Conservation (phyloP, 495 filamentous ascomycete species). For the Tetracladium setigerum region DNA sequence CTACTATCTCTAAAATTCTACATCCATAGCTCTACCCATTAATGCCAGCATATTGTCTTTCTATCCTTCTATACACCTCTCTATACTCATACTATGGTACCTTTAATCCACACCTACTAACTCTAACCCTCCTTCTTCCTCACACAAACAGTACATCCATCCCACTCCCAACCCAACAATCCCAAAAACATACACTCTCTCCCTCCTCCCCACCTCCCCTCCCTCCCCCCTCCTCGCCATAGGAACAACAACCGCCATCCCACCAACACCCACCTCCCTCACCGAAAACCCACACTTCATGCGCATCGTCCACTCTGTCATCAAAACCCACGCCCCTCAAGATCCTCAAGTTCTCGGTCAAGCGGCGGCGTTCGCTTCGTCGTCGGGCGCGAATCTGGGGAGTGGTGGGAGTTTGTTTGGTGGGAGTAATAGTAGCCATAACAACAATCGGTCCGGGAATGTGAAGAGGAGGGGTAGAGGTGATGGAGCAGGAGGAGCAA, state of each 20-base stretch:
- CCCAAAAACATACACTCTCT: conserved; percentile 46
- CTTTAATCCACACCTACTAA: background rate
- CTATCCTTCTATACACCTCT: background rate
- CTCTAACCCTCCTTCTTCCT: too few species aligned
- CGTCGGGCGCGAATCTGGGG: conserved; percentile 62
- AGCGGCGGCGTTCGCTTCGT: conserved; percentile 72
- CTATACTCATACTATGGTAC: background rate
- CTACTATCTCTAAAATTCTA: background rate
- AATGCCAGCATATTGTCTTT: background rate
- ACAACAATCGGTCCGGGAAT: conserved; percentile 29
- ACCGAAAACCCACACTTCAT: conserved; percentile 72
- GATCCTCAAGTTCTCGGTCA: conserved; percentile 70
- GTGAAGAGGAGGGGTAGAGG: conserved; percentile 38
- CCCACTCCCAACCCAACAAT: conserved; percentile 8
- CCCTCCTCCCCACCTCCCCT: conserved; percentile 67
- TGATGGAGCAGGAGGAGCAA: conserved; percentile 67
- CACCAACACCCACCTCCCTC: conserved; percentile 71
- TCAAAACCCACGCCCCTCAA: conserved; percentile 57
- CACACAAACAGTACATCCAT: conserved; percentile 18
- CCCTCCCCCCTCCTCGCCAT: conserved; percentile 63
- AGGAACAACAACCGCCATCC: conserved; percentile 63
- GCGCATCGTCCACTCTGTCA: conserved; percentile 62
- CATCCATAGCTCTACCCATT: background rate
- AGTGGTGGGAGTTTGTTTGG: conserved; percentile 58
- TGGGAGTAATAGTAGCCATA: conserved; percentile 18